Evolutionary conservation across 83 land plant genomes (phyloP).

Genomic region (Picea mariana): DNA sequence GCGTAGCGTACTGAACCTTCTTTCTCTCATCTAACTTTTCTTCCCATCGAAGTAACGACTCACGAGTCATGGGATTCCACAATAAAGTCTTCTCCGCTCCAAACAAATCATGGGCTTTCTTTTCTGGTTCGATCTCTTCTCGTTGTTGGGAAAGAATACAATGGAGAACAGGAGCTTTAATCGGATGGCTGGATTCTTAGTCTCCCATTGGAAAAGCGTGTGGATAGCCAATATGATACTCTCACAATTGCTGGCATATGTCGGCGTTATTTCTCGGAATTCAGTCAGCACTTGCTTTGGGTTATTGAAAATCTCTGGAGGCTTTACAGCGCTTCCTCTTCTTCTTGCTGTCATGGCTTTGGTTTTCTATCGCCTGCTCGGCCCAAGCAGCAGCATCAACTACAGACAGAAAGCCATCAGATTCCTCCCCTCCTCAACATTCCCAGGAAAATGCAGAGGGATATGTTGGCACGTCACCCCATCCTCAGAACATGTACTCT

Average conservation of each 20-base stretch:
- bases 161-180: neutral
- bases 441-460: neutral
- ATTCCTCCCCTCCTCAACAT: neutral
- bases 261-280: neutral
- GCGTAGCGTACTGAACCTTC: no score
- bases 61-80: no score
- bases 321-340: neutral
- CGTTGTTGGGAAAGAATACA: neutral
- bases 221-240: neutral
- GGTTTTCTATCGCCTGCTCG: neutral
- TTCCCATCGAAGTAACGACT: no score
- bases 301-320: neutral
- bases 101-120: neutral
- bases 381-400: neutral
- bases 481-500: neutral
- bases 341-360: neutral
- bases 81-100: no score
- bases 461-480: slow-evolving; percentile 4
- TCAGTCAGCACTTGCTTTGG: no score
- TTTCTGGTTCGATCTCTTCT: neutral
- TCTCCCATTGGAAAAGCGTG: neutral
- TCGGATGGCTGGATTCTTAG: neutral
- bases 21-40: no score
- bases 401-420: neutral
- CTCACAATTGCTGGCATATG: neutral